A percentile compares a stretch with the other conserved stretches of the same genome.
Conservation (phyloP, 345 rosid genomes). For the Noccaea bulbosa region DNA sequence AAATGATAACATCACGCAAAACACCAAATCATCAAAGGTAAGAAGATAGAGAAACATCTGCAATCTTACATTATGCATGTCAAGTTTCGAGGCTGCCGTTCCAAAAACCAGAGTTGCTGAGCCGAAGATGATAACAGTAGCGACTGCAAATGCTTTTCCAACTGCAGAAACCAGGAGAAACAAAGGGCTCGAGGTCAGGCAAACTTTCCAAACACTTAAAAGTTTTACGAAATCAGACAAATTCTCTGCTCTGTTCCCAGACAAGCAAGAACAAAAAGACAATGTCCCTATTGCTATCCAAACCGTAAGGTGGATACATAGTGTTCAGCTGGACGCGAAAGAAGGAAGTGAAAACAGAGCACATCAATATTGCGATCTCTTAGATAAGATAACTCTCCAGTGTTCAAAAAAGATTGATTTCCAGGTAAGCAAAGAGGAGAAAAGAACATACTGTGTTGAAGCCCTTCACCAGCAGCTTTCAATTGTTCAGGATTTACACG, state of each 20-base stretch:
- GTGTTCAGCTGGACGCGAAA: background rate
- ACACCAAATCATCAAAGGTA: background rate
- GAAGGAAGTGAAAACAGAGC: background rate
- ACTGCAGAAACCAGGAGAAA: slow-evolving; percentile 47
- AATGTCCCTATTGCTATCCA: background rate
- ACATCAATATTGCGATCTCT: background rate
- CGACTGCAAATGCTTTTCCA: slow-evolving; percentile 84
- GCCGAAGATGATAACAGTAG: slow-evolving; percentile 76
- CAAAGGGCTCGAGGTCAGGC: slow-evolving; percentile 7
- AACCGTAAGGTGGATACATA: background rate
- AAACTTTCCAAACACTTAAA: background rate
- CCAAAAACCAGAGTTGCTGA: slow-evolving; percentile 65
- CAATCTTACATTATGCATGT: slow-evolving; percentile 60
- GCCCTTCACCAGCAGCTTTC: slow-evolving; percentile 92
- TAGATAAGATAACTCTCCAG: background rate
- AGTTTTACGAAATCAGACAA: background rate
- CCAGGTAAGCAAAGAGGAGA: slow-evolving; percentile 3
- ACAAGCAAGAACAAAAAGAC: background rate
- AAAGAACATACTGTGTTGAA: slow-evolving; percentile 56
- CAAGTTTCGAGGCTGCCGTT: slow-evolving; percentile 65
- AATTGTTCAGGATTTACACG: slow-evolving; percentile 67
- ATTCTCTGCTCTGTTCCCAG: slow-evolving; percentile 1
- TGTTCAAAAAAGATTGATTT: background rate
- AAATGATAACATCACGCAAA: background rate
- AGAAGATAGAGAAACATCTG: background rate